phyloP scores from a whole-genome alignment of 371 early-diverging fungal species.

The Rhizopus microsporus region DNA sequence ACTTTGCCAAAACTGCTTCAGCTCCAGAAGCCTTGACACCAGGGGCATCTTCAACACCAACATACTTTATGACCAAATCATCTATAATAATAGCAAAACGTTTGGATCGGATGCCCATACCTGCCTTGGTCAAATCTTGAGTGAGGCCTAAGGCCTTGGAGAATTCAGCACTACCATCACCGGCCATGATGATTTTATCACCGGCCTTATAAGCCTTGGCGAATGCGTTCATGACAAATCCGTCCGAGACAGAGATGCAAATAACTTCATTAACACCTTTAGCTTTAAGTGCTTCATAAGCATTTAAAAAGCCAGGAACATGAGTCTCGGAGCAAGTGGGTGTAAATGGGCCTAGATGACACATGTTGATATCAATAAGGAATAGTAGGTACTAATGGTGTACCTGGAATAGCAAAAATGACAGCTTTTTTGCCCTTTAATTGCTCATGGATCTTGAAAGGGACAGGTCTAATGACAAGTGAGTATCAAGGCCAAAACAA shows the following conservation, averaged over 20 bases:
- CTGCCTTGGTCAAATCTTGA: conserved; percentile 47
- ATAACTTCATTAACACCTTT: conserved; percentile 69
- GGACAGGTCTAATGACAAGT: conserved; percentile 21
- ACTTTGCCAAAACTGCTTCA: conserved; percentile 32
- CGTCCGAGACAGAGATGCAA: conserved; percentile 57
- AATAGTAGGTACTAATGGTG: conserved; percentile 8
- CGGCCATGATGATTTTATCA: conserved; percentile 66
- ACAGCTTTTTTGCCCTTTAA: conserved; percentile 76
- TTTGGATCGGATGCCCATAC: conserved; percentile 45
- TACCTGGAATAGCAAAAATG: conserved; percentile 71
- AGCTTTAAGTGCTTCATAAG: conserved; percentile 50
- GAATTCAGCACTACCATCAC: conserved; percentile 69
- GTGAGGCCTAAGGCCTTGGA: conserved; percentile 61
- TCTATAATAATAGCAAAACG: conserved; percentile 72
- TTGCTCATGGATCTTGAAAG: conserved; percentile 49
- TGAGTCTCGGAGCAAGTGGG: conserved; percentile 75
- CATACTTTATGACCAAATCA: conserved; percentile 65
- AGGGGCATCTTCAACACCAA: conserved; percentile 62
- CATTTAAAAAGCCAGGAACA: conserved; percentile 62
- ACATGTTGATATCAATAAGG: neutral
- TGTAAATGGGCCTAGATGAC: conserved; percentile 53
- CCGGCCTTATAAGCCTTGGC: conserved; percentile 61
- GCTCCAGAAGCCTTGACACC: conserved; percentile 33
- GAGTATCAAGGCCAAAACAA: neutral
- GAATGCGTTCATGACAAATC: conserved; percentile 75